Conservation (phyloP, 306 rosid genomes). For the Benincasa hispida region DNA sequence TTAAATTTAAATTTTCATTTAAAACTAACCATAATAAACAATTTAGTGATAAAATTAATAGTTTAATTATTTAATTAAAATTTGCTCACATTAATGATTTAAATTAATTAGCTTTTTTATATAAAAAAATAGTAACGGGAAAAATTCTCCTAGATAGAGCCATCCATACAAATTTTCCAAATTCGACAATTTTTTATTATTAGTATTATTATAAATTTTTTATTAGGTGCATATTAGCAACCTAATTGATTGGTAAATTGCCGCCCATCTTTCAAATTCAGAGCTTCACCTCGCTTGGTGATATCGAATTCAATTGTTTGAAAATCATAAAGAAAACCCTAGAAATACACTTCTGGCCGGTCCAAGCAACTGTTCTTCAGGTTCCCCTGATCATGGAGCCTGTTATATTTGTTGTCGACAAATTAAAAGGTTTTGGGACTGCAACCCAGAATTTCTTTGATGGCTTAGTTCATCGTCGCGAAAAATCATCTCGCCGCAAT, state of each 20-base stretch:
- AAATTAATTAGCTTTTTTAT: too few species aligned
- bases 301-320: background rate
- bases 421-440: constrained; percentile 31
- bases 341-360: background rate
- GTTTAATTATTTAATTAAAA: too few species aligned
- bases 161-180: too few species aligned
- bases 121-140: too few species aligned
- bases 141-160: too few species aligned
- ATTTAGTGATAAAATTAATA: too few species aligned
- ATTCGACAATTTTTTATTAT: too few species aligned
- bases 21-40: too few species aligned
- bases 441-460: constrained; percentile 42
- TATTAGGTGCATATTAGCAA: background rate
- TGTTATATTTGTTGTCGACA: constrained; percentile 22
- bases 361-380: background rate
- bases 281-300: background rate
- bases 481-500: constrained; percentile 28
- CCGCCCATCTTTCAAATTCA: background rate
- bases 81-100: too few species aligned
- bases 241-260: background rate
- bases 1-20: too few species aligned
- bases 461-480: constrained; percentile 24
- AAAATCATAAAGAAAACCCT: background rate
- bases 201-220: too few species aligned
- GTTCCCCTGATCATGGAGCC: constrained; percentile 41